phyloP scores from a whole-genome alignment of 352 stramenopile genomes.

The Phytophthora hibernalis region DNA sequence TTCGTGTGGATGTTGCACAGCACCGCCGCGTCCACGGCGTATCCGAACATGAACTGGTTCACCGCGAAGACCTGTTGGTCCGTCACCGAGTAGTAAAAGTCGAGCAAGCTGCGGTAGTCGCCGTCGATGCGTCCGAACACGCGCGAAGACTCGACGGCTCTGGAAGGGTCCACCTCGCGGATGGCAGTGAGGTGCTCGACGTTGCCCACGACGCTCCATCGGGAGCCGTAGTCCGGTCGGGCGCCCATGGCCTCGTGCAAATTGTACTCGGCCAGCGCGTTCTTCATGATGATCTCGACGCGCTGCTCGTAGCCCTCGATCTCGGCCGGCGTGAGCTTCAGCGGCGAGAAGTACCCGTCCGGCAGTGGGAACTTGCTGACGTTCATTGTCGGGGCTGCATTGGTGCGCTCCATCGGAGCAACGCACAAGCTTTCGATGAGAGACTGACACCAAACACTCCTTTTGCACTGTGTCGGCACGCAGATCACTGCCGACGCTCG shows the following conservation, averaged over 20 bases:
- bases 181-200: constrained; percentile 52
- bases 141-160: constrained; percentile 48
- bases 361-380: constrained; percentile 48
- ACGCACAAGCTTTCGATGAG: not conserved
- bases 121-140: constrained; percentile 69
- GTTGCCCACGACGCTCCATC: constrained; percentile 42
- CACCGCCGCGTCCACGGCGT: constrained; percentile 70
- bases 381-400: constrained; percentile 24
- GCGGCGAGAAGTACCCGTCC: constrained; percentile 47
- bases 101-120: constrained; percentile 70
- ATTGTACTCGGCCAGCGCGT: constrained; percentile 52
- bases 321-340: constrained; percentile 37
- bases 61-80: constrained; percentile 67
- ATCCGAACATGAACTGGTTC: constrained; percentile 74
- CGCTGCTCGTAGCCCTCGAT: constrained; percentile 46
- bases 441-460: constrained; percentile 25
- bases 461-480: constrained; percentile 42
- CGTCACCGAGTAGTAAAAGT: constrained; percentile 72
- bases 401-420: constrained; percentile 13
- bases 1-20: constrained; percentile 80
- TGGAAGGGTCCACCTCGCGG: constrained; percentile 43
- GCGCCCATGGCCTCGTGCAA: constrained; percentile 48
- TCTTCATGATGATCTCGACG: constrained; percentile 52
- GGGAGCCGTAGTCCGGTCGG: constrained; percentile 44
- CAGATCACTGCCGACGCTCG: constrained; percentile 19